Base-by-base conservation (phyloP, 2,329 filamentous ascomycete species). In the Fusarium brevicatenulatum region DNA sequence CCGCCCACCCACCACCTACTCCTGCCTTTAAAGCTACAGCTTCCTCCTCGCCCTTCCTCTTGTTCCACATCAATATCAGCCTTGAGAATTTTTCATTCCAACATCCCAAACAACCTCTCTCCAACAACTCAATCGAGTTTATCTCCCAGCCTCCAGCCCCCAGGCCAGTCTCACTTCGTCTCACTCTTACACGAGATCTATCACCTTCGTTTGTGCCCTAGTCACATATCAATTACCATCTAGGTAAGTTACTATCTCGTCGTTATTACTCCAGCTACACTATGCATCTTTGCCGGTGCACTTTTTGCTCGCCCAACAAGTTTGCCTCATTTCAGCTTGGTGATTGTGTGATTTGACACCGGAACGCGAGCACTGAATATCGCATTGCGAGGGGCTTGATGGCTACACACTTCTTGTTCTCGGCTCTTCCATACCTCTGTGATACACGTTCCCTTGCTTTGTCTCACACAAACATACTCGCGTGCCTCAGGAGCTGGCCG, bases 401-500 rank as follows among this genome's bases (percentile, higher is more conserved):
- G 60, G 68, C 28, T 63, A 60, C 46, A 64, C 71, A 65, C 52
- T 46, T 62, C 61, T 50, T 54, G 53, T 43, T 68, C 69, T 77
- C 64, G 70, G 65, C 71, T 70, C 58, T 68, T 68, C 63, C 66
- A 66, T 68, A 54, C 54, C 37, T 52, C 39, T 59, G 78, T 79
- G 73, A 65, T 63, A 78, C 77, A 74, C 19, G 65, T 64, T 50
- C 67, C 70, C 62, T 77, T 70, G 58, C 37, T 54, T 67, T 81
- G 78, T 82, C 74, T 79, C 74, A 78, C 75, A 69, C 76, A 78
- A 80, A 72, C 73, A 78, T 74, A 76, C 57, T 43, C 47, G 58
- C 50, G 62, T 67, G 50, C 56, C 67, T 55, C 58, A 66, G 39
- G 53, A 60, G 57, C 50, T 63, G 63, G 53, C 66, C 64, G 66